These are phyloP conservation scores for Talaromyces stipitatus DNA, from an alignment of 495 filamentous ascomycete genomes.

Conservation along the genomic window DNA sequence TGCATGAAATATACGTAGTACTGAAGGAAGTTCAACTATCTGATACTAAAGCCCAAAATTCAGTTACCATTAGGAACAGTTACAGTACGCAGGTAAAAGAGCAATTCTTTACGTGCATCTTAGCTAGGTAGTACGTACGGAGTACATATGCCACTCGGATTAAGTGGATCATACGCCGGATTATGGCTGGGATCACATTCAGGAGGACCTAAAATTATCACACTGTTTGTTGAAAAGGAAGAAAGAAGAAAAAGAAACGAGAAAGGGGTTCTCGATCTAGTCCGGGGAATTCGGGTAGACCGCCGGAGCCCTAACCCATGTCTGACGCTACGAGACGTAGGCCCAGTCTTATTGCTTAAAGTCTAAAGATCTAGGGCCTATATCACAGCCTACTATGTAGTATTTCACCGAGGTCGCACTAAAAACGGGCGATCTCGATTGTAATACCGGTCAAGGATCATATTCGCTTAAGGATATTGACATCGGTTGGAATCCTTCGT, in stretches of 20 bases:
- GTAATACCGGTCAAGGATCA: background rate
- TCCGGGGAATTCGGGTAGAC: background rate
- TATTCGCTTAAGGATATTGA: background rate
- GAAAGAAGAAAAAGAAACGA: background rate
- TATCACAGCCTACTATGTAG: background rate
- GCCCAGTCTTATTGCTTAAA: background rate
- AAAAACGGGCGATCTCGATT: background rate
- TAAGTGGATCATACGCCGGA: too few species aligned
- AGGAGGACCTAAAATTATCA: too few species aligned
- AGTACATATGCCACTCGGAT: too few species aligned
- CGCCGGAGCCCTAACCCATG: background rate
- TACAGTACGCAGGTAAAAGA: too few species aligned
- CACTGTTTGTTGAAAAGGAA: too few species aligned
- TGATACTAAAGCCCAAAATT: too few species aligned
- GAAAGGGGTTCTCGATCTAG: background rate
- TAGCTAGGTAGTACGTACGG: too few species aligned
- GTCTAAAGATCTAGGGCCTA: background rate
- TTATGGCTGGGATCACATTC: too few species aligned
- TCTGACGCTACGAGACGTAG: background rate
- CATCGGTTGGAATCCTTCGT: background rate
- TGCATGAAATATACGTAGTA: too few species aligned
- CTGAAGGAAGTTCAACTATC: too few species aligned
- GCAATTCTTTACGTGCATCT: too few species aligned
- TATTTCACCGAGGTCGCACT: background rate
- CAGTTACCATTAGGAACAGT: too few species aligned